These are phyloP conservation scores for Zymoseptoria tritici DNA, from an alignment of 2,329 filamentous ascomycete genomes.

Conservation along the genomic window DNA sequence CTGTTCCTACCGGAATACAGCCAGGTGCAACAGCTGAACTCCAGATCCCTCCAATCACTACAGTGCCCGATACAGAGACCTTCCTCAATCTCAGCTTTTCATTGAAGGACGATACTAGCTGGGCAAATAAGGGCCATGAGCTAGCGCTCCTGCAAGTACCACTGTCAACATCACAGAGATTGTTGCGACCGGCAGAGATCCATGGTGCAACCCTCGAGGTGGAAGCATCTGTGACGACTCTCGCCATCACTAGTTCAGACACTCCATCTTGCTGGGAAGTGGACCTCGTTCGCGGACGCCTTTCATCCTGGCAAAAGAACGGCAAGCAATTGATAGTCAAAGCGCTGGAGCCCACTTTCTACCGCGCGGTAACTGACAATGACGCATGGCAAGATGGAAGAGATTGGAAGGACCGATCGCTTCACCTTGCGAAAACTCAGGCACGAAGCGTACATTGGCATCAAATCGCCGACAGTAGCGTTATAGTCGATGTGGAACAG, in stretches of 20 bases:
- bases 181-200: not conserved
- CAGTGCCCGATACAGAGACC: constrained; percentile 5
- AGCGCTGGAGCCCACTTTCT: constrained; percentile 38
- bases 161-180: constrained; percentile 13
- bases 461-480: constrained; percentile 2
- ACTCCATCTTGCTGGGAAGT: constrained; percentile 12
- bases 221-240: constrained; percentile 1
- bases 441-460: constrained; percentile 14
- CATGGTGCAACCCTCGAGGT: not conserved
- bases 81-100: constrained; percentile 25
- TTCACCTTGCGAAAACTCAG: constrained; percentile 15
- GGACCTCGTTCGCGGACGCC: constrained; percentile 14
- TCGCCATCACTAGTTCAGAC: constrained; percentile 4
- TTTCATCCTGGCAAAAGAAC: constrained; percentile 20
- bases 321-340: constrained; percentile 16
- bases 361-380: constrained; percentile 60
- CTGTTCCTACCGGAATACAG: constrained; percentile 8
- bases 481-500: constrained; percentile 16
- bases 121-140: constrained; percentile 30
- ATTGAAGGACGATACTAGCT: constrained; percentile 28
- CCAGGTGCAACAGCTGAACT: constrained; percentile 16
- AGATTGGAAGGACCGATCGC: constrained; percentile 45
- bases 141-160: constrained; percentile 31
- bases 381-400: constrained; percentile 49
- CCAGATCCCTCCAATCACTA: constrained; percentile 7